A percentile compares a stretch with the other conserved stretches of the same genome.
Conservation (phyloP, 2,329 filamentous ascomycete species). For the Penicillium sp. region DNA sequence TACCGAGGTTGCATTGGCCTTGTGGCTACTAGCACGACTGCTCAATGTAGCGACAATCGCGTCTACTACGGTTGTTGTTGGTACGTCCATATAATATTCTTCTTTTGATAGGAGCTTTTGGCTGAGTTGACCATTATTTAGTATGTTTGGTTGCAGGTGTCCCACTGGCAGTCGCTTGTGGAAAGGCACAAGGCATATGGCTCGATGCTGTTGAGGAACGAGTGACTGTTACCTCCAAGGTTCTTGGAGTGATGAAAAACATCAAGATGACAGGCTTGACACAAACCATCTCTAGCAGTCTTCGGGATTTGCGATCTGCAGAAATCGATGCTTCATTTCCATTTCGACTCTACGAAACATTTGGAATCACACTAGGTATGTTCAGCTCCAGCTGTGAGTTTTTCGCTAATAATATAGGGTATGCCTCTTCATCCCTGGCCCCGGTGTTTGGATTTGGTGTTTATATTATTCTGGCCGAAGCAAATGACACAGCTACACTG, state of each 20-base stretch:
- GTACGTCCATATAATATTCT: slow-evolving; percentile 1
- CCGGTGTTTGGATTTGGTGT: slow-evolving; percentile 21
- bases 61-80: slow-evolving; percentile 9
- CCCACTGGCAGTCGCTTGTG: slow-evolving; percentile 16
- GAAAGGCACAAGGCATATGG: slow-evolving; percentile 20
- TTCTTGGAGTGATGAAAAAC: slow-evolving; percentile 24
- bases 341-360: slow-evolving; percentile 14
- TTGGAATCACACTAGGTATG: slow-evolving; percentile 19
- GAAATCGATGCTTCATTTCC: slow-evolving; percentile 19
- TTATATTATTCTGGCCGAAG: slow-evolving; percentile 14
- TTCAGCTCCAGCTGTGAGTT: not conserved
- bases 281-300: slow-evolving; percentile 10
- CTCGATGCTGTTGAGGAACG: slow-evolving; percentile 21
- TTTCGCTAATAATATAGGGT: slow-evolving; percentile 15
- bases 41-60: slow-evolving; percentile 18
- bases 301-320: slow-evolving; percentile 15
- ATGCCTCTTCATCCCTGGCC: slow-evolving; percentile 16
- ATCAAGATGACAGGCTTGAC: slow-evolving; percentile 25
- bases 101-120: not conserved
- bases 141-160: slow-evolving; percentile 19
- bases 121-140: not conserved
- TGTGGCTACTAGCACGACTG: slow-evolving; percentile 17
- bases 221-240: slow-evolving; percentile 21
- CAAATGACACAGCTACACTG: slow-evolving; percentile 13
- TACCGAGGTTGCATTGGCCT: slow-evolving; percentile 14